Evolutionary conservation across 2,329 filamentous ascomycete species (phyloP).

Genomic region (Arthrobotrys sphaeroides): DNA sequence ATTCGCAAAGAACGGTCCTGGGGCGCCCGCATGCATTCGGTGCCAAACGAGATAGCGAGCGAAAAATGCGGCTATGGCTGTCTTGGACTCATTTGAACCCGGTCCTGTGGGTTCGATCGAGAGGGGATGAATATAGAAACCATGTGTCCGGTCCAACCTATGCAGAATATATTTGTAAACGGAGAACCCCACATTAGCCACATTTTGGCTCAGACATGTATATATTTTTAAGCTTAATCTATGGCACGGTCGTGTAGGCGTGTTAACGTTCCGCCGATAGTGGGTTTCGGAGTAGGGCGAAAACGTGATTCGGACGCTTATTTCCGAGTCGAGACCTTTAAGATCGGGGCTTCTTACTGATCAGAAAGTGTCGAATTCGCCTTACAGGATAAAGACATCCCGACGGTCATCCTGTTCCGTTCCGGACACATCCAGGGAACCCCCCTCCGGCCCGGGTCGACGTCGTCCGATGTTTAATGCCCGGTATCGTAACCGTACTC

Average conservation of each 20-base stretch:
- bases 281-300: conserved; percentile 19
- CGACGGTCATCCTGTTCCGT: not conserved
- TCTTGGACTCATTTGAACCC: conserved; percentile 20
- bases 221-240: conserved; percentile 3
- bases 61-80: conserved; percentile 44
- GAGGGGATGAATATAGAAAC: conserved; percentile 6
- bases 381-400: not conserved
- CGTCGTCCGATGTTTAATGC: not conserved
- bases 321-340: not conserved
- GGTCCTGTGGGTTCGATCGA: not conserved
- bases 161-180: not conserved
- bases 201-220: conserved; percentile 8
- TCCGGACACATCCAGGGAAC: not conserved
- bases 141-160: not conserved
- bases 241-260: not conserved
- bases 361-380: conserved; percentile 20
- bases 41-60: conserved; percentile 20
- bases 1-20: conserved; percentile 5
- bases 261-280: not conserved
- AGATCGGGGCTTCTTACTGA: conserved; percentile 28
- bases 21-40: not conserved
- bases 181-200: conserved; percentile 27
- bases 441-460: not conserved
- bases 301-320: conserved; percentile 31
- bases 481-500: not conserved